Percentiles rank a stretch among this genome's conserved stretches.
Conservation (phyloP, 2,329 filamentous ascomycete species). For the Fusarium sublunatum region DNA sequence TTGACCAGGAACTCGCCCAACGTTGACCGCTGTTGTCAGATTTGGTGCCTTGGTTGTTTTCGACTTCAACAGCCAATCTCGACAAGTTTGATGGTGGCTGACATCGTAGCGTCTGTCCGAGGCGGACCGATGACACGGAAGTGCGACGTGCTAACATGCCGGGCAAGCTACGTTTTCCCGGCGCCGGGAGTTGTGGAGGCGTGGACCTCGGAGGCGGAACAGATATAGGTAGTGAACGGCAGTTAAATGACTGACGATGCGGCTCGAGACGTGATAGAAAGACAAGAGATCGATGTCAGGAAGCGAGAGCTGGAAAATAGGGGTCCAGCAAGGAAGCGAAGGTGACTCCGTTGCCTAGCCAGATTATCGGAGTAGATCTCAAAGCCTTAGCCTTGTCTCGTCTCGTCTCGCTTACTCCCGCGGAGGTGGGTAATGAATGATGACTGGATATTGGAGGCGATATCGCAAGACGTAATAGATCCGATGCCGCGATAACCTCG, state of each 20-base stretch:
- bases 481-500: slow-evolving; percentile 13
- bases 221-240: slow-evolving; percentile 15
- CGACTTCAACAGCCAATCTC: slow-evolving; percentile 10
- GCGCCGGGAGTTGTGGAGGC: slow-evolving; percentile 18
- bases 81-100: slow-evolving; percentile 19
- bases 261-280: not conserved
- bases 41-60: slow-evolving; percentile 11
- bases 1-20: slow-evolving; percentile 32
- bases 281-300: not conserved
- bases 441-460: slow-evolving; percentile 2
- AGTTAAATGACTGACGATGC: slow-evolving; percentile 18
- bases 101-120: slow-evolving; percentile 35
- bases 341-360: slow-evolving; percentile 11
- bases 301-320: not conserved
- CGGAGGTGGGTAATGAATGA: not conserved
- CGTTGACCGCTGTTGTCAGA: slow-evolving; percentile 18
- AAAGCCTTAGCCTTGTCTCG: slow-evolving; percentile 8
- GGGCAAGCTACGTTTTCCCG: slow-evolving; percentile 9
- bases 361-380: slow-evolving; percentile 18
- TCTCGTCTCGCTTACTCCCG: slow-evolving; percentile 21
- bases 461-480: slow-evolving; percentile 14
- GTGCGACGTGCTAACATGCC: slow-evolving; percentile 39
- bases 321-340: slow-evolving; percentile 8
- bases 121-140: slow-evolving; percentile 33
- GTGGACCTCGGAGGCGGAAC: slow-evolving; percentile 28